phyloP scores from a whole-genome alignment of 768 basidiomycete genomes.

The Trametes cubensis region DNA sequence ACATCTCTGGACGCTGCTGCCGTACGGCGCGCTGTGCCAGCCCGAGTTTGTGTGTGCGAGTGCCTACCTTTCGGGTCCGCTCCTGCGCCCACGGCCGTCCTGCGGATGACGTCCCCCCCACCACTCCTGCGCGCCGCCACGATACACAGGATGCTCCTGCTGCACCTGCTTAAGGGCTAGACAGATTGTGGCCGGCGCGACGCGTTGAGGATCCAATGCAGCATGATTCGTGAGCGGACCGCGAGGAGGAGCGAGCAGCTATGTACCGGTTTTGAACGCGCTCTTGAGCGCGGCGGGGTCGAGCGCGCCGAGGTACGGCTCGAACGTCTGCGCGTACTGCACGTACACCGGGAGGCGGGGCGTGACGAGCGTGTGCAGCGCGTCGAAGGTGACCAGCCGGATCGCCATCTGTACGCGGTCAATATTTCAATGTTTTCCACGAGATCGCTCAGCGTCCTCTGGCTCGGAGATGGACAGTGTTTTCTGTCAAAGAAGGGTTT shows the following conservation, averaged over 20 bases:
- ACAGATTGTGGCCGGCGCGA: neutral
- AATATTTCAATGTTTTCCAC: too few relatives aligned
- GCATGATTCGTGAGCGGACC: too few relatives aligned
- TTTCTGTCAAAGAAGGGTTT: too few relatives aligned
- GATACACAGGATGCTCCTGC: conserved; percentile 60
- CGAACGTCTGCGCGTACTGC: conserved; percentile 67
- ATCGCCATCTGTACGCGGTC: conserved; percentile 41
- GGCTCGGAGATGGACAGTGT: too few relatives aligned
- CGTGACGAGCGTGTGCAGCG: conserved; percentile 71
- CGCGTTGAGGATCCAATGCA: neutral
- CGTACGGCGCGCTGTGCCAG: too few relatives aligned
- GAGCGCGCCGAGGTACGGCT: conserved; percentile 65
- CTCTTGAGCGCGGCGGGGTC: conserved; percentile 52
- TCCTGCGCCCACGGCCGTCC: conserved; percentile 76
- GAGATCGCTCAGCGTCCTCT: too few relatives aligned
- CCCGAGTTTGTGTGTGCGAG: neutral
- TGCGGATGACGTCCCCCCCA: conserved; percentile 78
- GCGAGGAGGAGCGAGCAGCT: neutral
- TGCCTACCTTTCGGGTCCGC: conserved; percentile 57
- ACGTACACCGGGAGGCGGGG: conserved; percentile 69
- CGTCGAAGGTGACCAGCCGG: conserved; percentile 78
- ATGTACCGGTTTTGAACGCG: conserved; percentile 63
- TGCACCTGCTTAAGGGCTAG: conserved; percentile 56
- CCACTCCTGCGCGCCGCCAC: conserved; percentile 58
- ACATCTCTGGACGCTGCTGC: too few relatives aligned